Evolutionary conservation across 2,329 filamentous ascomycete genomes (phyloP).

Genomic region (Daldinia eschscholtzii): DNA sequence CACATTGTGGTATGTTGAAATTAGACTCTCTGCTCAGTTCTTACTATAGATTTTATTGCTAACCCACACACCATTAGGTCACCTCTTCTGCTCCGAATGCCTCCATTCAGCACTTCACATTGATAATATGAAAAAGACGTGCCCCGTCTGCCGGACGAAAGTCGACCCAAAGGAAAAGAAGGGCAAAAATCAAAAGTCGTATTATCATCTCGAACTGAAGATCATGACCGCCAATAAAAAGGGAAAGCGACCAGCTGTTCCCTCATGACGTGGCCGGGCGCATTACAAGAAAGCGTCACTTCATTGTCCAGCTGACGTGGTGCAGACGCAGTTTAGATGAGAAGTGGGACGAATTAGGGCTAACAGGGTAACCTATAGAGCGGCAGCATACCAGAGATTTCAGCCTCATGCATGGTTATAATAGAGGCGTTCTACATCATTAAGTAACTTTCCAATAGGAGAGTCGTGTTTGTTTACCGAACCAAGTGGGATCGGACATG

Average conservation of each 20-base stretch:
- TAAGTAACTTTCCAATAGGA: neutral
- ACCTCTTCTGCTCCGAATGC: constrained; percentile 74
- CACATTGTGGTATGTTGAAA: constrained; percentile 71
- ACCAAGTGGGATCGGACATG: constrained; percentile 18
- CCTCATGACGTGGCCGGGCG: constrained; percentile 18
- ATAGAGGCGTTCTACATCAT: constrained; percentile 4
- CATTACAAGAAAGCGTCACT: constrained; percentile 1
- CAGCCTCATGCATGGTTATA: neutral
- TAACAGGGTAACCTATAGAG: neutral
- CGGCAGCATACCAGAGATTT: constrained; percentile 2
- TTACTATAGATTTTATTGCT: constrained; percentile 38
- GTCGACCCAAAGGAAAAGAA: constrained; percentile 63
- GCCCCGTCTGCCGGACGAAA: constrained; percentile 73
- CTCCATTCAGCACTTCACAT: constrained; percentile 71
- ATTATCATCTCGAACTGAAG: constrained; percentile 73
- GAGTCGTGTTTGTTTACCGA: constrained; percentile 8
- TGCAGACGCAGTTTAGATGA: constrained; percentile 42
- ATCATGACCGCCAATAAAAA: constrained; percentile 68
- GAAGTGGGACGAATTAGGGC: neutral
- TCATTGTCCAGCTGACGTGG: constrained; percentile 37
- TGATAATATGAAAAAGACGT: constrained; percentile 67
- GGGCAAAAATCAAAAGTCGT: constrained; percentile 60
- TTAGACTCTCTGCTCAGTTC: neutral
- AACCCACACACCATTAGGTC: constrained; percentile 59
- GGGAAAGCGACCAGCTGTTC: constrained; percentile 59